A percentile compares a stretch with the other conserved stretches of the same genome.
phyloP scores from a whole-genome alignment of 2,329 filamentous ascomycete species.

The Chrysoporthe cubensis region DNA sequence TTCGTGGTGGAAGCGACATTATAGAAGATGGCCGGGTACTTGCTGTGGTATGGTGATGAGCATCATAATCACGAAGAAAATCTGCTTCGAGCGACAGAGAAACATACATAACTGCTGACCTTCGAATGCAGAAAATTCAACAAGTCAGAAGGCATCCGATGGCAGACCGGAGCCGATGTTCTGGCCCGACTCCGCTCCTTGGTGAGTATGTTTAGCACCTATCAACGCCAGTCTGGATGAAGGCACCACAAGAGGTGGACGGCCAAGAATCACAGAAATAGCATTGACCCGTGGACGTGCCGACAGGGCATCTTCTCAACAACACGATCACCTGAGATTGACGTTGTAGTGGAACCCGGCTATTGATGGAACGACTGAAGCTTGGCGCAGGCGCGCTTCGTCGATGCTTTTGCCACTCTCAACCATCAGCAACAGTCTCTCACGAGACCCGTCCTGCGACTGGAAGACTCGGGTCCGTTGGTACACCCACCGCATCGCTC shows the following conservation, averaged over 20 bases:
- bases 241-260: neutral
- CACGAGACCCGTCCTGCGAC: too few species aligned
- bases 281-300: neutral
- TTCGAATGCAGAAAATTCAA: neutral
- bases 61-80: neutral
- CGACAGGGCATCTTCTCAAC: neutral
- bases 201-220: neutral
- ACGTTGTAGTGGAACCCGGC: too few species aligned
- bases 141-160: neutral
- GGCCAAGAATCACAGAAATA: neutral
- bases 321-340: neutral
- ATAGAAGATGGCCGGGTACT: neutral
- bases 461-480: too few species aligned
- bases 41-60: neutral
- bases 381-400: too few species aligned
- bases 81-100: neutral
- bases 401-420: too few species aligned
- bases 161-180: neutral
- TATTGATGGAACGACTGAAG: too few species aligned
- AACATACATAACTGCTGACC: neutral
- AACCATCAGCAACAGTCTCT: too few species aligned
- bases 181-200: slow-evolving; percentile 6
- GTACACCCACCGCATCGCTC: too few species aligned
- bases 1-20: neutral
- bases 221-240: too few species aligned